Evolutionary conservation across 1,284 basidiomycete species (phyloP), one percentile per base, ranked within the genome.

Genomic region (Afroboletus lepidellus): DNA sequence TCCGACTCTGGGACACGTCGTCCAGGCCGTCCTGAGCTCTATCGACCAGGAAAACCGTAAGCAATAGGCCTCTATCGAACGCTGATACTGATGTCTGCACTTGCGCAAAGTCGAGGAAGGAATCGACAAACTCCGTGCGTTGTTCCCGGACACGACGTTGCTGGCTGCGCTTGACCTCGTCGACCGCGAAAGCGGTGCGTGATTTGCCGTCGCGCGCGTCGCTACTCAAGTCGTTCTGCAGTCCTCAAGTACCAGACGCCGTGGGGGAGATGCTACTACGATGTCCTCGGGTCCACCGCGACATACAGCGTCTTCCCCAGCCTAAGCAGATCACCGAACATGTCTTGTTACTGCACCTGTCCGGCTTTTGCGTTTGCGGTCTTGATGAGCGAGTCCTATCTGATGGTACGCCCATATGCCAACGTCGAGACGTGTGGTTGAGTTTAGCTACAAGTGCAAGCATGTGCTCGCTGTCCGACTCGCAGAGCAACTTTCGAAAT

Each of bases 161-260:
- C 60, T 87, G 5, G 83, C 84, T 25, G 85, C 88, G 6, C 67
- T 90, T n/a, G 85, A 90, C 60, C 69, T 90, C 21, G 73, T 89
- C 38, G 87, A 90, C 66, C 73, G 78, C 42, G 76, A 80, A 51
- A 78, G 77, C 57, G 83, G 87, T 87, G 49, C 36, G 72, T 50
- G 3, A 8, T 18, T 15, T 18, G 11, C 9, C 15, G 29, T 27
- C 46, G 24, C 29, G 8, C 24, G 21, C 30, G 33, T 44, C 9
- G 32, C 33, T 16, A 20, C 44, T 50, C 11, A 56, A 18, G 16
- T 34, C 27, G 21, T 27, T 16, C 21, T 27, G 37, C 57, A 90
- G 88, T 90, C n/a, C 73, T 87, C 55, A 80, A 80, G 57, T 82
- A 81, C 60, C 74, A 59, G 18, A 77, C 79, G 3, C 69, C 79